Conservation (phyloP, 2,329 filamentous ascomycete genomes). For the Zymoseptoria pseudotritici region DNA sequence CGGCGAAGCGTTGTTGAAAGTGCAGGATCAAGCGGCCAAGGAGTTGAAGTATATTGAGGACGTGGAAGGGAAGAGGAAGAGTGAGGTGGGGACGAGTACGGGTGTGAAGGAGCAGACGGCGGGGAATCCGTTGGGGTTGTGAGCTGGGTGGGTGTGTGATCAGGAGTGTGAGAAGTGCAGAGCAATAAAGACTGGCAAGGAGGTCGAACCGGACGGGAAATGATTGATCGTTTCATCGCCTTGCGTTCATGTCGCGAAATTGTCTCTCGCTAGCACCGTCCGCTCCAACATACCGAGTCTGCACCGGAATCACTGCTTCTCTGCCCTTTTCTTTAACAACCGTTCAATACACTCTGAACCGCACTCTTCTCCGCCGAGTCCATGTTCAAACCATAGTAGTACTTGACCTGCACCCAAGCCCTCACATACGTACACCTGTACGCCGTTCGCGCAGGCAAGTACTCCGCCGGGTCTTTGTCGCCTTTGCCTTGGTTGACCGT, state of each 20-base stretch:
- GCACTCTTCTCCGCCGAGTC: slow-evolving; percentile 60
- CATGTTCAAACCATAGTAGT: slow-evolving; percentile 59
- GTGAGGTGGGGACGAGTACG: slow-evolving; percentile 20
- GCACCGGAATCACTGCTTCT: not conserved
- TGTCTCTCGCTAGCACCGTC: not conserved
- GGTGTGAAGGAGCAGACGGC: slow-evolving; percentile 31
- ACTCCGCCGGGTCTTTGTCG: slow-evolving; percentile 65
- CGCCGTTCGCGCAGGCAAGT: slow-evolving; percentile 62
- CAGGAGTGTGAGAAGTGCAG: not conserved
- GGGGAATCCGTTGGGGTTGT: slow-evolving; percentile 31
- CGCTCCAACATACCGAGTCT: not conserved
- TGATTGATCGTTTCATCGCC: not conserved
- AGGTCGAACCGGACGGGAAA: not conserved
- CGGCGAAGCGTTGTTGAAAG: slow-evolving; percentile 22
- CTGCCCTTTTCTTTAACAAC: slow-evolving; percentile 38
- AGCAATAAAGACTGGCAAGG: not conserved
- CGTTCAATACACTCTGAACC: slow-evolving; percentile 46
- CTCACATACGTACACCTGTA: slow-evolving; percentile 75
- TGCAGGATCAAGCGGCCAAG: slow-evolving; percentile 19
- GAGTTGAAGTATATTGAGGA: slow-evolving; percentile 15
- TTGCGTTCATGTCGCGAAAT: too few relatives aligned
- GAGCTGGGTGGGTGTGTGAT: not conserved
- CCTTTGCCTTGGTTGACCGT: slow-evolving; percentile 66
- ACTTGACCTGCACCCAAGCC: slow-evolving; percentile 74
- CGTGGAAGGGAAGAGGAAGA: not conserved